A percentile compares a stretch with the other conserved stretches of the same genome.
Evolutionary conservation across 23 red algal species (phyloP).

Genomic region (Gracilariopsis chorda): DNA sequence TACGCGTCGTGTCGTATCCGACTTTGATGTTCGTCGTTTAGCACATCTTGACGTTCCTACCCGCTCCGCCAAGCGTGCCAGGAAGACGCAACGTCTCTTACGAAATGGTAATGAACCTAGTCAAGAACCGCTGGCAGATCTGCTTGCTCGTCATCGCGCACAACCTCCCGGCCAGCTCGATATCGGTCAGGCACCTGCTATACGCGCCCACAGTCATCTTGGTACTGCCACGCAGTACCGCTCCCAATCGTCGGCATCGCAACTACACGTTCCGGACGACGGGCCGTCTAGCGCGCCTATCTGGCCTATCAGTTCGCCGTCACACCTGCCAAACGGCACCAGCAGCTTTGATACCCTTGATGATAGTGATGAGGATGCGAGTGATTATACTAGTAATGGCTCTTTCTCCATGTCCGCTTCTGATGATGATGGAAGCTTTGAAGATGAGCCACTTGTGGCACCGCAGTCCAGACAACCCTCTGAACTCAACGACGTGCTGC

Average conservation of each 20-base stretch:
- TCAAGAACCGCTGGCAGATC: not conserved
- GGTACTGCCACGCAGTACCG: no score
- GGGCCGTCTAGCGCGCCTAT: not conserved
- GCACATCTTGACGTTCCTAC: not conserved
- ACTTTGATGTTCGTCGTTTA: not conserved
- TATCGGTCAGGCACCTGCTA: no score
- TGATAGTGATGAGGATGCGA: not conserved
- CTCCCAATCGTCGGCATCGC: not conserved
- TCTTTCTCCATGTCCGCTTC: not conserved
- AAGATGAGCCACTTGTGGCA: not conserved
- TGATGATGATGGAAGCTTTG: not conserved
- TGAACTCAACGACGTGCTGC: not conserved
- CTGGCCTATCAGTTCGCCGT: not conserved
- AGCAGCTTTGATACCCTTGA: slow-evolving; percentile 1
- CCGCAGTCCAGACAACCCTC: not conserved
- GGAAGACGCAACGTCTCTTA: not conserved
- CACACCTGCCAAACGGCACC: not conserved
- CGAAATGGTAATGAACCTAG: not conserved
- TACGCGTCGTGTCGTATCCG: not conserved
- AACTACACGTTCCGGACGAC: not conserved
- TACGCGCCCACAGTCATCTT: no score
- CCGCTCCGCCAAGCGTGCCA: not conserved
- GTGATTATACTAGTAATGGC: not conserved
- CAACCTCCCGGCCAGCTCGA: not conserved
- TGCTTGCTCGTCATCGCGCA: not conserved